Evolutionary conservation across 1,284 basidiomycete species (phyloP).

Genomic region (Sanghuangporus sanghuang): DNA sequence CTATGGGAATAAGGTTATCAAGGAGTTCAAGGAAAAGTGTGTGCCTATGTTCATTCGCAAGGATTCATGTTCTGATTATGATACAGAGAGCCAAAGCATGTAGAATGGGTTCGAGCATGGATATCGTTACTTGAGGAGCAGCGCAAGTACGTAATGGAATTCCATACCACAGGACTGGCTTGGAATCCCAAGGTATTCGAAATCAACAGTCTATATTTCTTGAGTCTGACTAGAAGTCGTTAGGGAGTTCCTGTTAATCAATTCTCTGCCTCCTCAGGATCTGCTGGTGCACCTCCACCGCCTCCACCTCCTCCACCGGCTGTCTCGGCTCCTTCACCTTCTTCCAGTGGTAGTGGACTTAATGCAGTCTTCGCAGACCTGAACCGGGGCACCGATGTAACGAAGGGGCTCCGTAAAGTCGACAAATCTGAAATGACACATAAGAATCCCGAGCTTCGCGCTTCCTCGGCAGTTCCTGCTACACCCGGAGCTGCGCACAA

Average conservation of each 20-base stretch:
- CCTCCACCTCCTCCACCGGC: constrained; percentile 40
- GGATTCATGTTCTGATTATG: neutral
- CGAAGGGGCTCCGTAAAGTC: constrained; percentile 89
- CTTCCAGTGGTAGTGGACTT: constrained; percentile 45
- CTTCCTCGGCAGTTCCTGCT: constrained; percentile 59
- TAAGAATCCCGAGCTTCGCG: constrained; percentile 90
- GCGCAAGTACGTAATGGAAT: constrained; percentile 81
- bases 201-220: neutral
- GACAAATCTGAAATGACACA: constrained; percentile 97
- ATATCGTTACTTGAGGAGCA: constrained; percentile 71
- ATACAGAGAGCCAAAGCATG: constrained; percentile 78
- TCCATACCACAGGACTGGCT: constrained; percentile 81
- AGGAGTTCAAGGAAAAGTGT: constrained; percentile 90
- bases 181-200: constrained; percentile 82
- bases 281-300: constrained; percentile 56
- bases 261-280: constrained; percentile 42
- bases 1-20: constrained; percentile 89
- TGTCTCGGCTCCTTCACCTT: constrained; percentile 27
- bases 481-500: constrained; percentile 40
- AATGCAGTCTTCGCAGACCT: constrained; percentile 91
- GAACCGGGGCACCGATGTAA: constrained; percentile 88
- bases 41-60: constrained; percentile 25
- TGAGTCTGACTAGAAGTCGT: neutral
- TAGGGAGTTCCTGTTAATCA: constrained; percentile 62
- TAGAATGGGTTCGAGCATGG: constrained; percentile 85